Base-by-base conservation (phyloP, 306 rosid genomes). In the Castanopsis chinensis region DNA sequence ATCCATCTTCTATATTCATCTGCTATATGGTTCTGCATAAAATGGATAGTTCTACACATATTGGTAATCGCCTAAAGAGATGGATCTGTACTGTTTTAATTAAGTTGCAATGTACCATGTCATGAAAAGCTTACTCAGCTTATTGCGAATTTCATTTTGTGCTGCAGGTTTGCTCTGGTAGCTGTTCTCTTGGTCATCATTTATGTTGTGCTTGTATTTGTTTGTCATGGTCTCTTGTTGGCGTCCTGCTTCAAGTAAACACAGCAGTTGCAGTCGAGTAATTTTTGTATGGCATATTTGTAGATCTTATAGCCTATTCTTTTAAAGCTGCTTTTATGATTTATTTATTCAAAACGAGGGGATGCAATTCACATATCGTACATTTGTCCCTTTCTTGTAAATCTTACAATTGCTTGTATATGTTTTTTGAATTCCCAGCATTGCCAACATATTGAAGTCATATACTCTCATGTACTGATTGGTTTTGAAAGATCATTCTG, bases 191-290 rank as follows among this genome's bases (percentile, higher is more conserved):
- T 5, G 60, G 58, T 83, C 76, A 12, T 69, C 73, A 56, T 83
- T 8, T 83, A 83, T 52, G 37, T 78, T 2, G 68, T 78, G 56
- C 35, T 83, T 65, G 73, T 72, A 20, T 68, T 78, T 51, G 9
- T 49, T 20, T 78, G 86, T 56, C 54, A 45, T 56, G 82, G 82
- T 57, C 90, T 80, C 33, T 79, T 88, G 64, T 72, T 90, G 85
- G 12, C 83, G 13, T 76, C 88, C 9, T 88, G 94, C 87, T 78
- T 84, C 83, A 83, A 82, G 73, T 80, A 57, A 85, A 76, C 27
- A 52, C 21, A 25, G 9, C 63, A 19, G 71, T 41, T 59, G 63
- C 15, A 6, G 10, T 55, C 4, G 69, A 30, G 27, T 45, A 14
- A 63, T 25, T 64, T 64, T 77, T 77, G 58, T 79, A 52, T 57